These are phyloP conservation scores for Athelia psychrophila DNA, from an alignment of 1,284 basidiomycete genomes.

Conservation along the genomic window DNA sequence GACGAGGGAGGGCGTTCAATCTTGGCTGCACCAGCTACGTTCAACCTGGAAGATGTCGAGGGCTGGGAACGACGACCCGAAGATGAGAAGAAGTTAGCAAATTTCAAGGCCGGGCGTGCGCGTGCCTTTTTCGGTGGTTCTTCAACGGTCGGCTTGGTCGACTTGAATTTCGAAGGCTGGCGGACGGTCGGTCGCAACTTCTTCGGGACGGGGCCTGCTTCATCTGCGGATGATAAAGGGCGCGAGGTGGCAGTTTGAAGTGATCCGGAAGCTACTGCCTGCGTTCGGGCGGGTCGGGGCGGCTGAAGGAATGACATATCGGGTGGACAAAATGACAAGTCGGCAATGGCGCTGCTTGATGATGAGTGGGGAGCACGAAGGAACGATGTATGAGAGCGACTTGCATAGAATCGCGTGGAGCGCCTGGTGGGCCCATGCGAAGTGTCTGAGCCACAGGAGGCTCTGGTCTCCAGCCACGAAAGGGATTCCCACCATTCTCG, in stretches of 20 bases:
- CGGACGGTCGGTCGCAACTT: slow-evolving; percentile 63
- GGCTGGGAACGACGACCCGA: slow-evolving; percentile 71
- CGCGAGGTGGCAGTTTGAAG: slow-evolving; percentile 51
- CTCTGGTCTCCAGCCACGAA: slow-evolving; percentile 53
- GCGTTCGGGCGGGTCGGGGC: slow-evolving; percentile 34
- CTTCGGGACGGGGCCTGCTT: slow-evolving; percentile 73
- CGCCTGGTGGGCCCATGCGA: slow-evolving; percentile 46
- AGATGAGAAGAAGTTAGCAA: slow-evolving; percentile 81
- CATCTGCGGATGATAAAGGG: slow-evolving; percentile 76
- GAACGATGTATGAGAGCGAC: slow-evolving; percentile 18
- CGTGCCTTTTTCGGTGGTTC: slow-evolving; percentile 81
- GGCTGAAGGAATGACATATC: slow-evolving; percentile 60
- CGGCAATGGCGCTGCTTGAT: slow-evolving; percentile 48
- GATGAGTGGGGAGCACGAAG: slow-evolving; percentile 6
- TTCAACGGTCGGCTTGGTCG: slow-evolving; percentile 56
- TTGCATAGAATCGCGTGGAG: slow-evolving; percentile 63
- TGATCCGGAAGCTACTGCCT: slow-evolving; percentile 32
- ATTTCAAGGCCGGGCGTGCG: slow-evolving; percentile 74
- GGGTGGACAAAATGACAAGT: slow-evolving; percentile 54
- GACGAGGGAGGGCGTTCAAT: slow-evolving; percentile 40
- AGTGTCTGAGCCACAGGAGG: slow-evolving; percentile 49
- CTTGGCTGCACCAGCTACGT: slow-evolving; percentile 43
- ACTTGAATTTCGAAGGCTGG: slow-evolving; percentile 51
- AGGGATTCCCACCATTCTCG: slow-evolving; percentile 48
- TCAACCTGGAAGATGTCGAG: slow-evolving; percentile 54